A percentile compares a stretch with the other conserved stretches of the same genome.
phyloP scores from a whole-genome alignment of 2,329 filamentous ascomycete species.

The Fusarium setosum region DNA sequence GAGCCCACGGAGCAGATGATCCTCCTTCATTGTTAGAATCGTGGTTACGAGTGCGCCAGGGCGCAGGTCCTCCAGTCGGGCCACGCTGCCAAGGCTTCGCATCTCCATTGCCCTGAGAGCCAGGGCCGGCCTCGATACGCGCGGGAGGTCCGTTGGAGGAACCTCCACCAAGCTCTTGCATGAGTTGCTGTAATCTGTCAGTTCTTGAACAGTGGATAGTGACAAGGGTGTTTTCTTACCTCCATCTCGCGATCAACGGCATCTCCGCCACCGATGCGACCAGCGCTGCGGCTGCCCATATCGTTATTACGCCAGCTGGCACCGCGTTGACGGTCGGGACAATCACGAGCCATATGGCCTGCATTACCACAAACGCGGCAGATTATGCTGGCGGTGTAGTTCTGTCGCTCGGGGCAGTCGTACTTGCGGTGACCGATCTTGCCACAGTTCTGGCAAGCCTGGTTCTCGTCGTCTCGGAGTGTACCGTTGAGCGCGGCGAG shows the following conservation, averaged over 20 bases:
- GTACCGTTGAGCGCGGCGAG: constrained; percentile 98
- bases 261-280: constrained; percentile 80
- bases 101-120: constrained; percentile 65
- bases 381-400: constrained; percentile 99
- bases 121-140: constrained; percentile 88
- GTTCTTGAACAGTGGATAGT: constrained; percentile 37
- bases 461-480: constrained; percentile 98
- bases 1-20: constrained; percentile 70
- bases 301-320: constrained; percentile 90
- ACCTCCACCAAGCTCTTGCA: constrained; percentile 90
- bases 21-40: constrained; percentile 61
- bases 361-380: constrained; percentile 98
- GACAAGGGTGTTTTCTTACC: constrained; percentile 63
- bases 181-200: constrained; percentile 79
- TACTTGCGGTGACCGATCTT: constrained; percentile 99
- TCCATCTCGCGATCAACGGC: constrained; percentile 95
- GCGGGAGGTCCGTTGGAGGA: constrained; percentile 71
- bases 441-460: constrained; percentile 98
- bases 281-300: constrained; percentile 63
- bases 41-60: constrained; percentile 74
- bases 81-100: constrained; percentile 90
- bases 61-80: constrained; percentile 84
- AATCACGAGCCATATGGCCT: constrained; percentile 98
- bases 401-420: constrained; percentile 96
- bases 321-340: constrained; percentile 92